Percentiles rank a stretch among this genome's conserved stretches.
phyloP scores from a whole-genome alignment of 306 rosid genomes.

The Medicago arabica region DNA sequence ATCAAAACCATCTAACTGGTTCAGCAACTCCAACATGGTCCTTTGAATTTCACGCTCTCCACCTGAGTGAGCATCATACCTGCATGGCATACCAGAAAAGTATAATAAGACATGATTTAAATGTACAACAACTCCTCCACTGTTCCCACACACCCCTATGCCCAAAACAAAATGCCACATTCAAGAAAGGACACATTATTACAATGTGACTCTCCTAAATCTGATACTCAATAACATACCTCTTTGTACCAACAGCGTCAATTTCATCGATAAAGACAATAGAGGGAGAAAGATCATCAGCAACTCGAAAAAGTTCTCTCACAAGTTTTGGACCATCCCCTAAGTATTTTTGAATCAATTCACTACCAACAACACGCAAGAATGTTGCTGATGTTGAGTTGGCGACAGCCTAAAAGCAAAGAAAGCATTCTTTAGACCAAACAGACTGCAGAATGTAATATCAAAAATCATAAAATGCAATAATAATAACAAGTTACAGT shows the following conservation, averaged over 20 bases:
- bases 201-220: constrained; percentile 1
- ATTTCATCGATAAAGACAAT: constrained; percentile 98
- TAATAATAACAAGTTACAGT: background rate
- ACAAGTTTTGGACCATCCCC: constrained; percentile 99
- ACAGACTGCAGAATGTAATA: background rate
- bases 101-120: constrained; percentile 15
- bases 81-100: constrained; percentile 37
- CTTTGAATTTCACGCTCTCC: constrained; percentile 99
- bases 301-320: constrained; percentile 97
- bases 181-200: background rate
- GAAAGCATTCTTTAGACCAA: constrained; percentile 24
- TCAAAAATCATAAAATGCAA: background rate
- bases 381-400: constrained; percentile 98
- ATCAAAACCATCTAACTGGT: constrained; percentile 96
- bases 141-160: background rate
- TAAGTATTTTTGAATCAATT: constrained; percentile 90
- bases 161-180: background rate
- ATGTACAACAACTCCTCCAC: background rate
- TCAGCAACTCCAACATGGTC: constrained; percentile 92
- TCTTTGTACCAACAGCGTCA: constrained; percentile 95
- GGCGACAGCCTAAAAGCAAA: constrained; percentile 85
- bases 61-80: constrained; percentile 98
- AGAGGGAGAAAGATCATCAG: constrained; percentile 96
- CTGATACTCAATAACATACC: constrained; percentile 53
- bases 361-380: constrained; percentile 99